These are phyloP conservation scores for Daedaleopsis sinensis DNA, from an alignment of 768 basidiomycete species.

Conservation along the genomic window DNA sequence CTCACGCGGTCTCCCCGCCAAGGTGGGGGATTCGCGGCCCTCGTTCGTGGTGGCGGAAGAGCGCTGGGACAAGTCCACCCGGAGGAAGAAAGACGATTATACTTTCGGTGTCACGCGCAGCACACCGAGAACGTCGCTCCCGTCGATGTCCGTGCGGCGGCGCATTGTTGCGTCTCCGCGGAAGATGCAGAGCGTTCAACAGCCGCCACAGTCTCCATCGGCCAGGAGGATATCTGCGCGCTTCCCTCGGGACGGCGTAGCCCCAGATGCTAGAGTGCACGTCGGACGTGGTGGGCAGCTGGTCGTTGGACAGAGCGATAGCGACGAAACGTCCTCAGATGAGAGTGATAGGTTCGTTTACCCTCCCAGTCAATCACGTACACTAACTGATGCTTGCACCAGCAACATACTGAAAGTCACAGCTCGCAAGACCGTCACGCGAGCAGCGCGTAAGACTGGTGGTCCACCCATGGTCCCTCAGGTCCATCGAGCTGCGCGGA, in stretches of 20 bases:
- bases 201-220: neutral
- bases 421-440: neutral
- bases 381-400: neutral
- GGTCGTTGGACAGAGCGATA: neutral
- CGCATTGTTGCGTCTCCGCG: constrained; percentile 5
- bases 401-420: neutral
- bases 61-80: neutral
- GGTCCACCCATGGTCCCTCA: neutral
- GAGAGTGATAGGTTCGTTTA: neutral
- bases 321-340: neutral
- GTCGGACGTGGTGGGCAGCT: neutral
- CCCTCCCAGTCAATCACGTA: too few species aligned
- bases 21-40: neutral
- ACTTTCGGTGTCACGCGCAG: neutral
- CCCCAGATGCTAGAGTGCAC: neutral
- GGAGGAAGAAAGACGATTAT: neutral
- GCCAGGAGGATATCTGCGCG: neutral
- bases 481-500: neutral
- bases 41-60: neutral
- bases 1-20: neutral
- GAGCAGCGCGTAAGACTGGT: neutral
- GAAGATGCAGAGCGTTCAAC: neutral
- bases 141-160: constrained; percentile 17
- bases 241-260: neutral
- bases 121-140: neutral